Base-by-base conservation (phyloP, 2,329 filamentous ascomycete genomes). In the Ceratocystis smalleyi region DNA sequence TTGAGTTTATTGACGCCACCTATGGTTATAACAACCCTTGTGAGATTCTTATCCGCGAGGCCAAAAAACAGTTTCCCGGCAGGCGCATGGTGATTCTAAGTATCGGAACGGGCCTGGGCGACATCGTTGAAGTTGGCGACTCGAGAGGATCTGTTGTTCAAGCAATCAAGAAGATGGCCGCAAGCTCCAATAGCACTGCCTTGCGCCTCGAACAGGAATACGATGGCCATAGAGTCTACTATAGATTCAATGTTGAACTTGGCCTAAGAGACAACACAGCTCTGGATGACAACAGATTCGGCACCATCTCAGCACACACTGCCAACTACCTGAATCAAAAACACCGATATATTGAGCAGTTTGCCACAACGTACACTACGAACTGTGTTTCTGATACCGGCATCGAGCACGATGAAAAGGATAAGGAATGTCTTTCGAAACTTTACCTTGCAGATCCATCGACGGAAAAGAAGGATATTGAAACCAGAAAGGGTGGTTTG, bases 11-110 rank as follows among this genome's bases (percentile, higher is more conserved):
- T 27, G 72, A 73, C 54, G 71, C 69, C 1, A 71, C 67, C 0
- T 69, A 73, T 24, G 70, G 70, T 1, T 68, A 70, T 43, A 74
- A 73, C 62, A 74, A 74, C 54, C 72, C 72, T 22, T 69, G 69
- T 55, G 68, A 71, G 22, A 65, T 70, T 1, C 66, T 74, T 12
- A 69, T 73, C 8, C 57, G 68, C 2, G 71, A 72, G 62, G 72
- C 72, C 7, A 43, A 65, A 49, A 59, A 43, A 1, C 66, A 69
- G 55, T 73, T 70, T 54, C 70, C 70, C 7, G 54, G 10, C 43
- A 62, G 45, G 8, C 68, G 22, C n/a, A 24, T 63, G 2, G 68
- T 62, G 8, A 43, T 71, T 22, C 65, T 71, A 0, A 72, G 70
- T 45, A 69, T 72, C 32, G 70, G 71, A 3, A 71, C 71, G 0